phyloP scores from a whole-genome alignment of 1,284 basidiomycete genomes.

The Boletus sp. region DNA sequence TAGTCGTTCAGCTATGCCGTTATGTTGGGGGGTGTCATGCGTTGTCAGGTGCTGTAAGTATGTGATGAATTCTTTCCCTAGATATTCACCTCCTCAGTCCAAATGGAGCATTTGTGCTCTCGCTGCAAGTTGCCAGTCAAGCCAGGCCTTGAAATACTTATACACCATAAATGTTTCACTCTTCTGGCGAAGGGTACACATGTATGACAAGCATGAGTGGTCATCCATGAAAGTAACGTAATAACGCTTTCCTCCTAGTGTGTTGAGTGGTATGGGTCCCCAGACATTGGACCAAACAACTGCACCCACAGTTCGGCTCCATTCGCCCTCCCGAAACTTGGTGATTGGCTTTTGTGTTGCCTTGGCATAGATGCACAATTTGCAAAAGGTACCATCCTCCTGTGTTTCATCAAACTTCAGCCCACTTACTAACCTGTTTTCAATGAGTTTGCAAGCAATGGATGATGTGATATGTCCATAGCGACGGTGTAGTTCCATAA shows the following conservation, averaged over 20 bases:
- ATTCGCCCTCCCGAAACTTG: not conserved
- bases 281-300: not conserved
- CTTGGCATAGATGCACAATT: not conserved
- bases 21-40: not conserved
- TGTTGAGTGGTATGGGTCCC: not conserved
- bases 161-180: not conserved
- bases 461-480: slow-evolving; percentile 42
- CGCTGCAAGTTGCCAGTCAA: not conserved
- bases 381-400: not conserved
- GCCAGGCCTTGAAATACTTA: not conserved
- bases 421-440: not conserved
- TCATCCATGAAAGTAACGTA: not conserved
- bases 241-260: not conserved
- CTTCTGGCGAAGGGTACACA: not conserved
- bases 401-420: not conserved
- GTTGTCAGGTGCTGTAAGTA: not conserved
- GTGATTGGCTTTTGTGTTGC: not conserved
- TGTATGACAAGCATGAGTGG: not conserved
- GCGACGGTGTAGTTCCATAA: slow-evolving; percentile 39
- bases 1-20: too few species aligned
- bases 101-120: not conserved
- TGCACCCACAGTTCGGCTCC: not conserved
- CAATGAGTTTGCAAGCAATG: not conserved
- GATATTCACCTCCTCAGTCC: not conserved
- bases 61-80: not conserved